Evolutionary conservation across 1,139 yeast genomes (phyloP), one percentile per base, ranked within the genome.

Genomic region (Sugiyamaella novakii): DNA sequence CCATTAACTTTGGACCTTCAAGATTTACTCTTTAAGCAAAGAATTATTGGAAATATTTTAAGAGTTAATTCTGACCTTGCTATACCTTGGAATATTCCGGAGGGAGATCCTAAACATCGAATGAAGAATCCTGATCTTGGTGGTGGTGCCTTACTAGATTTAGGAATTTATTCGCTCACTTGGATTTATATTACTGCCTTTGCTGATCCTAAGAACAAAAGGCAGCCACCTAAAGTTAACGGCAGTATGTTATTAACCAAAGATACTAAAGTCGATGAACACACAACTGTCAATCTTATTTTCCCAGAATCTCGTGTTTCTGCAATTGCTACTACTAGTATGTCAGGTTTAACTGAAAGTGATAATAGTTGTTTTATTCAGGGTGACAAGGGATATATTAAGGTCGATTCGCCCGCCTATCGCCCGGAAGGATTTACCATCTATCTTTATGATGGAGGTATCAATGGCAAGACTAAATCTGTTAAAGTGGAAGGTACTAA

Each of bases 141-240:
- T 7, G 87, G 83, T 10, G 85, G 87, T 29, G 80, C 83, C 0
- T 61, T 80, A 42, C 71, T 80, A 55, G 87, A 81, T 58, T 68
- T 81, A 50, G 86, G 87, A 1, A 73, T 81, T 40, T 81, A 81
- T 57, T 69, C 81, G 4, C 59, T 80, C 47, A 80, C 83, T 4
- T 56, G 81, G 68, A 57, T 65, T 3, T 57, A 68, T 36, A 41
- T 68, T 35, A 55, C 63, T 25, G 56, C 64, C 34, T 64, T 58
- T 47, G 57, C 59, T 14, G 62, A 63, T 45, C 69, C 69, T 3
- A 61, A 57, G 25, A 61, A 65, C 50, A 52, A 59, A 49, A 30
- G 54, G 10, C 46, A 54, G 34, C 54, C 60, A 5, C 63, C 64
- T 24, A 49, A 48, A 31, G 56, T 50, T 31, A 30, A 33, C 27